Evolutionary conservation across 345 rosid genomes (phyloP).

Genomic region (Tarenaya hassleriana): DNA sequence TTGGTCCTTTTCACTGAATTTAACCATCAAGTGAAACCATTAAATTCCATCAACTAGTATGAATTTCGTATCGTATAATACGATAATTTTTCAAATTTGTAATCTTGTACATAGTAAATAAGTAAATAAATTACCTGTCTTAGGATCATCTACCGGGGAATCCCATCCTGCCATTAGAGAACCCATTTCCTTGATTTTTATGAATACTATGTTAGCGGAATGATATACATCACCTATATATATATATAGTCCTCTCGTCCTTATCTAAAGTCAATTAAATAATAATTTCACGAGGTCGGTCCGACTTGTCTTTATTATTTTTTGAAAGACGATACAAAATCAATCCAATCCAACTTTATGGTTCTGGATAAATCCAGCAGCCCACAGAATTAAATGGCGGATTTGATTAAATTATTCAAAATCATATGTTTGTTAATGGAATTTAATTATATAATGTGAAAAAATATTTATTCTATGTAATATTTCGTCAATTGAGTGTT

Average conservation of each 20-base stretch:
- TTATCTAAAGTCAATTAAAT: constrained; percentile 9
- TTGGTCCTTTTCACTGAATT: constrained; percentile 51
- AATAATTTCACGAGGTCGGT: too few relatives aligned
- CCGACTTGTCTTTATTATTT: background rate
- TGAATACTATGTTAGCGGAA: background rate
- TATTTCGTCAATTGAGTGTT: too few relatives aligned
- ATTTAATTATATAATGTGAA: too few relatives aligned
- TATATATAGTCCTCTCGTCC: constrained; percentile 22
- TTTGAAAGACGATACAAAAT: too few relatives aligned
- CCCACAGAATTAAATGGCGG: too few relatives aligned
- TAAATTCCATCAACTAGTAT: background rate
- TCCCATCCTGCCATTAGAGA: constrained; percentile 98
- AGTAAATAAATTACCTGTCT: constrained; percentile 35
- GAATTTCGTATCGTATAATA: background rate
- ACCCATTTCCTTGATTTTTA: constrained; percentile 48
- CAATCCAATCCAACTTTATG: too few relatives aligned
- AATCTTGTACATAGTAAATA: background rate
- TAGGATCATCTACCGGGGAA: constrained; percentile 45
- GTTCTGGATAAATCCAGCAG: too few relatives aligned
- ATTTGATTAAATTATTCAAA: too few relatives aligned
- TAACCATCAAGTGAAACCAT: background rate
- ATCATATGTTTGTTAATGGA: too few relatives aligned
- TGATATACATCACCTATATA: background rate
- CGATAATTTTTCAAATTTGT: too few relatives aligned
- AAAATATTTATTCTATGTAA: too few relatives aligned